Evolutionary conservation across 805 yeast species (phyloP).

Genomic region (Peterozyma toletana): DNA sequence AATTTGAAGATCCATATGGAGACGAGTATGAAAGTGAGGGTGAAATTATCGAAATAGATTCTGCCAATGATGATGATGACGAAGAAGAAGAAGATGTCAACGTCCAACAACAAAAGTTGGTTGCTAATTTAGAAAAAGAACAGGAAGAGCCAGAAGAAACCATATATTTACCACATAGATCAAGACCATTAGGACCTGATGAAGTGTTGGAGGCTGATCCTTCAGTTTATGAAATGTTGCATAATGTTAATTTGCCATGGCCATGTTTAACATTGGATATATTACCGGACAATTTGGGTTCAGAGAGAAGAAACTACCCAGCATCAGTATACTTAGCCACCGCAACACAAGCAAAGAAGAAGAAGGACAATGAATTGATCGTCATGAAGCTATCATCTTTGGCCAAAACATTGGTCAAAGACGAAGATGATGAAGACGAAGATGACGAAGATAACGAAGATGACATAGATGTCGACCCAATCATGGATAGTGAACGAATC

Average conservation of each 20-base stretch:
- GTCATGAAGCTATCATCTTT: constrained; percentile 78
- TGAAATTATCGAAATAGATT: constrained; percentile 76
- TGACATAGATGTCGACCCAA: constrained; percentile 70
- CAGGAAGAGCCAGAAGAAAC: constrained; percentile 30
- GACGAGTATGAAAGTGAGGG: constrained; percentile 92
- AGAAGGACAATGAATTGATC: constrained; percentile 83
- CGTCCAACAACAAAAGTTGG: constrained; percentile 17
- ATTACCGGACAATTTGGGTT: constrained; percentile 79
- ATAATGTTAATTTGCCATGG: constrained; percentile 91
- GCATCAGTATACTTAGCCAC: constrained; percentile 81
- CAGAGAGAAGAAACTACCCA: constrained; percentile 85
- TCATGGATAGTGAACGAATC: constrained; percentile 78
- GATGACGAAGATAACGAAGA: constrained; percentile 67
- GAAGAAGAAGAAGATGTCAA: constrained; percentile 24
- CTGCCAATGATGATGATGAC: constrained; percentile 45
- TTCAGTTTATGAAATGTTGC: constrained; percentile 92
- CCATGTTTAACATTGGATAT: constrained; percentile 91
- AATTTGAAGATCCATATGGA: constrained; percentile 82
- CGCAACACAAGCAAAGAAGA: constrained; percentile 86
- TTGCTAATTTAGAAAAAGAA: constrained; percentile 16
- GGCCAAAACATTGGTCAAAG: constrained; percentile 80
- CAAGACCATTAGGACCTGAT: constrained; percentile 88
- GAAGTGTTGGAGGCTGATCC: constrained; percentile 97
- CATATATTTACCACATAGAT: constrained; percentile 80
- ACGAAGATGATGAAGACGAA: constrained; percentile 72